Evolutionary conservation across 805 yeast genomes (phyloP).

Genomic region (Candida gorgasii): DNA sequence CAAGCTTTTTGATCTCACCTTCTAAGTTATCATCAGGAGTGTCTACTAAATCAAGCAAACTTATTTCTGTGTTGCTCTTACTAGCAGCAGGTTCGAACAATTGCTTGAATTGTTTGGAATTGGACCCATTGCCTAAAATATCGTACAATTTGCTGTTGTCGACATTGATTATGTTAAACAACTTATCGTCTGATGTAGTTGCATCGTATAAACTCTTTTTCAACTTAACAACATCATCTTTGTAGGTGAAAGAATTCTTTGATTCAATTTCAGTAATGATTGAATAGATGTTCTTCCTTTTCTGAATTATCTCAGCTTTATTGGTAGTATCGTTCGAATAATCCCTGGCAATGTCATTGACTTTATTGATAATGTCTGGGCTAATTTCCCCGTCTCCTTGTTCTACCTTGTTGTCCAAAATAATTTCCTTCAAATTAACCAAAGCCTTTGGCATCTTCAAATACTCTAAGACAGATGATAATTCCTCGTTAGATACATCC

Average conservation of each 20-base stretch:
- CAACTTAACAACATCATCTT: constrained; percentile 56
- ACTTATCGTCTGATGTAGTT: constrained; percentile 54
- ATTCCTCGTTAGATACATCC: constrained; percentile 78
- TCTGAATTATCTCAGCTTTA: constrained; percentile 25
- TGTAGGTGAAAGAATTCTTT: constrained; percentile 21
- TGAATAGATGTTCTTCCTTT: constrained; percentile 39
- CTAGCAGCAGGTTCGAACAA: constrained; percentile 22
- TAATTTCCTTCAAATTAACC: constrained; percentile 50
- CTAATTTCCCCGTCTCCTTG: constrained; percentile 4
- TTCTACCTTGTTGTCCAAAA: constrained; percentile 16
- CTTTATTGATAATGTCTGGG: constrained; percentile 12
- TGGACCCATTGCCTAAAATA: constrained; percentile 41
- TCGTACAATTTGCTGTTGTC: constrained; percentile 26
- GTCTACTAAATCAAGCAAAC: constrained; percentile 72
- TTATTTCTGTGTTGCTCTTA: constrained; percentile 31
- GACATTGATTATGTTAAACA: constrained; percentile 48
- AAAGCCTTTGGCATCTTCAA: constrained; percentile 72
- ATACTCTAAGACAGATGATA: constrained; percentile 76
- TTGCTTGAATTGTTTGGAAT: constrained; percentile 38
- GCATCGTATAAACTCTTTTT: constrained; percentile 66
- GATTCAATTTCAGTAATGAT: constrained; percentile 37
- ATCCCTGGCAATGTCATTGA: constrained; percentile 25
- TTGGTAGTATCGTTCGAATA: constrained; percentile 38
- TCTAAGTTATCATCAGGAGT: constrained; percentile 19
- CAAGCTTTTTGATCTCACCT: constrained; percentile 49